Percentiles rank a stretch among this genome's conserved stretches.
phyloP scores from a whole-genome alignment of 2,329 filamentous ascomycete genomes.

The Xylariales sp. region DNA sequence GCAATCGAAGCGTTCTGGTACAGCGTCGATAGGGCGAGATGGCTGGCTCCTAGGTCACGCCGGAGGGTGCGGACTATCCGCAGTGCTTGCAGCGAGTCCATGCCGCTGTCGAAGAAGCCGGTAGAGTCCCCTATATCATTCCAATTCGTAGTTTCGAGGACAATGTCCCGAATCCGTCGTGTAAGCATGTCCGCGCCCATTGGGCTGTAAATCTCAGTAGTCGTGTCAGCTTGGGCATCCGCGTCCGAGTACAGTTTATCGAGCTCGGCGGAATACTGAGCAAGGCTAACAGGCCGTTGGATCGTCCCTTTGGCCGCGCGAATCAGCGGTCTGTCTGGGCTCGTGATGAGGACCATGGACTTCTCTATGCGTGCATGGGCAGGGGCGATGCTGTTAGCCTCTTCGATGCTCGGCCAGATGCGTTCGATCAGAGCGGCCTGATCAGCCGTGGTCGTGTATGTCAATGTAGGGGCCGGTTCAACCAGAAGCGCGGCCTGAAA shows the following conservation, averaged over 20 bases:
- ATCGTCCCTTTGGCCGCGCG: constrained; percentile 43
- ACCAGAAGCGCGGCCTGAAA: constrained; percentile 42
- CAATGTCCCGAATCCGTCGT: constrained; percentile 18
- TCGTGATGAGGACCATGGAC: constrained; percentile 36
- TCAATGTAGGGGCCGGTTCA: constrained; percentile 27
- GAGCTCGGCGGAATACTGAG: constrained; percentile 33
- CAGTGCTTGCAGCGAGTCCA: constrained; percentile 32
- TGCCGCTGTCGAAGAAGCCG: constrained; percentile 28
- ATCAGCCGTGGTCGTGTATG: constrained; percentile 30
- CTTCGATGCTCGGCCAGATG: constrained; percentile 41
- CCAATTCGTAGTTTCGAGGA: constrained; percentile 9
- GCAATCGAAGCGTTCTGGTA: constrained; percentile 29
- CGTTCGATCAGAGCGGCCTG: constrained; percentile 41
- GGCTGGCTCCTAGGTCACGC: not conserved
- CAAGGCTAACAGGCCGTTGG: constrained; percentile 34
- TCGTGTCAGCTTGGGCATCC: constrained; percentile 3
- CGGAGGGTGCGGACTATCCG: constrained; percentile 10
- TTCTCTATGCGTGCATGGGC: constrained; percentile 42
- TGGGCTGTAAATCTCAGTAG: not conserved
- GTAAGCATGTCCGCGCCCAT: not conserved
- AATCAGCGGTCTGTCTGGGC: constrained; percentile 34
- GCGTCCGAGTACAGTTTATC: constrained; percentile 28
- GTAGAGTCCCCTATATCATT: constrained; percentile 5
- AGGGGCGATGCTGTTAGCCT: constrained; percentile 38
- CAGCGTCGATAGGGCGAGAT: constrained; percentile 29